Evolutionary conservation across 1,284 basidiomycete genomes (phyloP).

Genomic region (Apiotrichum veenhuisii): DNA sequence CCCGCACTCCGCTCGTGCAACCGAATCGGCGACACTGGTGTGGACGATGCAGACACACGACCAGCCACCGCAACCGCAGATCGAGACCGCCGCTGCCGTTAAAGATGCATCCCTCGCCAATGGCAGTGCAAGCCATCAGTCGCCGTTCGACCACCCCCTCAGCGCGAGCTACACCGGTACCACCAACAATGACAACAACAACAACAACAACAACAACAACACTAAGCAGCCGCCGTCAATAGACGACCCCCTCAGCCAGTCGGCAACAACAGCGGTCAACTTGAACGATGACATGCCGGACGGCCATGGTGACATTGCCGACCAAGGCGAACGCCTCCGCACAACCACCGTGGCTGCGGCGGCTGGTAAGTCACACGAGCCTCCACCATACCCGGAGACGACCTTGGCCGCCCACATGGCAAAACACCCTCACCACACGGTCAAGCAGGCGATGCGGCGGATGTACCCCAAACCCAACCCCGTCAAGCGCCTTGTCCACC

Average conservation of each 20-base stretch:
- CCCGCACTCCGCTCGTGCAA: not conserved
- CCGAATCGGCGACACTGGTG: too few relatives aligned
- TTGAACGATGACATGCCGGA: not conserved
- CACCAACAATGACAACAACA: not conserved
- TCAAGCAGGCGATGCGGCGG: slow-evolving; percentile 31
- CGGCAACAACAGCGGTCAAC: not conserved
- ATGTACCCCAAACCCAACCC: slow-evolving; percentile 43
- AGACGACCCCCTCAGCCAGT: not conserved
- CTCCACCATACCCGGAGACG: not conserved
- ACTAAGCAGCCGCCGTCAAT: not conserved
- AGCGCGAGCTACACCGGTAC: too few relatives aligned
- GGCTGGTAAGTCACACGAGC: not conserved
- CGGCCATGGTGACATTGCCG: not conserved
- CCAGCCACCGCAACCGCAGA: not conserved
- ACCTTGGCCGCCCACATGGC: slow-evolving; percentile 40
- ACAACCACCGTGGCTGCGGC: not conserved
- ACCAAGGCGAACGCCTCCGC: not conserved
- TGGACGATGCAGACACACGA: not conserved
- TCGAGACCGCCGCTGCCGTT: too few relatives aligned
- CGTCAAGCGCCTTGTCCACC: slow-evolving; percentile 30
- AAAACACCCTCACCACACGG: slow-evolving; percentile 35
- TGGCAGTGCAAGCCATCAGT: too few relatives aligned
- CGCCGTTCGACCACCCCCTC: too few relatives aligned
- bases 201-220: not conserved
- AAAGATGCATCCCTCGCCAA: too few relatives aligned